These are phyloP conservation scores for Cladosporium sp. DNA, from an alignment of 2,329 filamentous ascomycete species.

Conservation along the genomic window DNA sequence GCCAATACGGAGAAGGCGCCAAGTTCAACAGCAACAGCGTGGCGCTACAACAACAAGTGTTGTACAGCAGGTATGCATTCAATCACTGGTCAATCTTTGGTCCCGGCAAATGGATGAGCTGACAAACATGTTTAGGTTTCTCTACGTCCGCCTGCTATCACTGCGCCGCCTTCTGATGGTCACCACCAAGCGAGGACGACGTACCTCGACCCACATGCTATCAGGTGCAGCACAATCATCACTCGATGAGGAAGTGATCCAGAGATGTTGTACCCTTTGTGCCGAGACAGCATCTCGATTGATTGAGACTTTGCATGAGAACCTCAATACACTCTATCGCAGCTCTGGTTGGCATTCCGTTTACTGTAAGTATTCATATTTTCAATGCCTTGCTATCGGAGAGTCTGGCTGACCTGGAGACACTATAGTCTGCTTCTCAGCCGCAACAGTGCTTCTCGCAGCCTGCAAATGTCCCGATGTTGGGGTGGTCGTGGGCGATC, in stretches of 20 bases:
- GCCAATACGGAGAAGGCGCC: not conserved
- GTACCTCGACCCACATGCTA: conserved; percentile 24
- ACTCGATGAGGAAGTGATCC: conserved; percentile 39
- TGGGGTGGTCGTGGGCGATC: conserved; percentile 15
- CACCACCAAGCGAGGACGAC: conserved; percentile 36
- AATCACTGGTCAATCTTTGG: not conserved
- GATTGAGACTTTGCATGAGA: conserved; percentile 39
- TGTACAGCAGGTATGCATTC: conserved; percentile 9
- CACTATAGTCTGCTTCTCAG: conserved; percentile 25
- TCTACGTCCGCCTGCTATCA: conserved; percentile 29
- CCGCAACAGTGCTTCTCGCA: conserved; percentile 28
- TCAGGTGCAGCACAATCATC: conserved; percentile 27
- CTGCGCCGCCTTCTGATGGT: conserved; percentile 33
- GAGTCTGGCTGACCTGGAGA: not conserved
- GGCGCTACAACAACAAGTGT: conserved; percentile 8
- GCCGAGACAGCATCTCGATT: conserved; percentile 38
- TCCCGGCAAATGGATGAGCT: conserved; percentile 24
- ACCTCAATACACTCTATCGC: conserved; percentile 29
- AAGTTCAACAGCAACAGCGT: conserved; percentile 14
- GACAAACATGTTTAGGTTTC: conserved; percentile 21
- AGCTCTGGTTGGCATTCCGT: conserved; percentile 31
- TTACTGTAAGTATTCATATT: conserved; percentile 18
- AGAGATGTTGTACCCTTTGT: conserved; percentile 30
- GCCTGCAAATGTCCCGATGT: conserved; percentile 24
- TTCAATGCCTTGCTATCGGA: not conserved